Conservation (phyloP, 2,329 filamentous ascomycete genomes). For the Chrysosporium queenslandicum region DNA sequence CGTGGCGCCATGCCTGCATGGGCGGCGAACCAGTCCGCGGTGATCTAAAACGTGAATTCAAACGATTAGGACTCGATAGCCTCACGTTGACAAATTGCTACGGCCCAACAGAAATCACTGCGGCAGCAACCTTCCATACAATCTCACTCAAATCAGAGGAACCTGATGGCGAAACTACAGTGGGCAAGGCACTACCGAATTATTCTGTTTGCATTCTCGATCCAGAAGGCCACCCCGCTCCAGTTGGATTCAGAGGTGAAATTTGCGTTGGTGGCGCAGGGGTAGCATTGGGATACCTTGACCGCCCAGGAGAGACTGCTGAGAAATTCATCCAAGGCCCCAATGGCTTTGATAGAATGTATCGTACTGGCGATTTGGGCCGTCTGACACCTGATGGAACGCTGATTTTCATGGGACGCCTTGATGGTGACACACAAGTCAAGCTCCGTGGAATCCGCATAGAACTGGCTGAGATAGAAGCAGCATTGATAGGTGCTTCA, state of each 20-base stretch:
- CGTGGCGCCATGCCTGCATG: conserved; percentile 17
- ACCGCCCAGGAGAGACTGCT: no score
- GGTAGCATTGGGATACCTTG: no score
- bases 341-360: no score
- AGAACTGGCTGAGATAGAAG: conserved; percentile 10
- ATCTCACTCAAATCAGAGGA: no score
- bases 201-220: no score
- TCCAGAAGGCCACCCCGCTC: no score
- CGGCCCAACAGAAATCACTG: conserved; percentile 18
- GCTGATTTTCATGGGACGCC: conserved; percentile 23
- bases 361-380: no score
- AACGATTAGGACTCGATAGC: conserved; percentile 9
- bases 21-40: conserved; percentile 18
- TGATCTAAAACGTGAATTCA: conserved; percentile 11
- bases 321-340: no score
- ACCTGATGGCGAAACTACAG: neutral
- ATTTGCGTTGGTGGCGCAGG: no score
- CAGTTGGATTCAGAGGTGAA: no score
- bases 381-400: conserved; percentile 21
- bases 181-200: neutral
- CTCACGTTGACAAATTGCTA: conserved; percentile 17
- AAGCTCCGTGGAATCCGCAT: conserved; percentile 26
- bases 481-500: no score
- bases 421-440: conserved; percentile 25
- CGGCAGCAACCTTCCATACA: no score